Conservation (phyloP, 441 rosid species). For the Gossypium lobatum region DNA sequence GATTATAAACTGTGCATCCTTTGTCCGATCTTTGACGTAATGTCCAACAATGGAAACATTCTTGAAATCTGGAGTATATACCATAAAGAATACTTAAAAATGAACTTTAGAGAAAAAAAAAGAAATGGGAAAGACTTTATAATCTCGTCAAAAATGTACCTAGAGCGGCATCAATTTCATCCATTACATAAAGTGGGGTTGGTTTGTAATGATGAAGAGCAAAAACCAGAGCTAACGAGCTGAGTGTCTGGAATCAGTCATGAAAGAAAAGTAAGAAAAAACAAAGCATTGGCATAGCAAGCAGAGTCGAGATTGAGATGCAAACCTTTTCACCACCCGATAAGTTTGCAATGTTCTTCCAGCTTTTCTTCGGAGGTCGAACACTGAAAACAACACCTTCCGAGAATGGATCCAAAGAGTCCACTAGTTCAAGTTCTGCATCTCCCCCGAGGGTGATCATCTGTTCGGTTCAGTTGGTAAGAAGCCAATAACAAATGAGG, state of each 20-base stretch:
- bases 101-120: background rate
- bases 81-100: background rate
- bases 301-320: background rate
- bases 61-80: constrained; percentile 62
- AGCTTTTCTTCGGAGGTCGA: constrained; percentile 97
- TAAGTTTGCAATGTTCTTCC: constrained; percentile 95
- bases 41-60: constrained; percentile 97
- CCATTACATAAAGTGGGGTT: constrained; percentile 96
- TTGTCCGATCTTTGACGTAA: constrained; percentile 90
- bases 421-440: constrained; percentile 98
- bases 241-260: constrained; percentile 66
- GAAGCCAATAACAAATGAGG: background rate
- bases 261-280: constrained; percentile 8
- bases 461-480: constrained; percentile 26
- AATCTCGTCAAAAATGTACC: background rate
- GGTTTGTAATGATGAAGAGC: constrained; percentile 99
- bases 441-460: constrained; percentile 99
- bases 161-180: constrained; percentile 72
- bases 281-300: background rate
- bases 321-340: constrained; percentile 97
- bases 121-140: background rate
- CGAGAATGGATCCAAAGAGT: constrained; percentile 94
- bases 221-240: constrained; percentile 92
- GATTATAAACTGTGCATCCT: constrained; percentile 90
- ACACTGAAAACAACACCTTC: constrained; percentile 98